phyloP scores from a whole-genome alignment of 768 basidiomycete genomes.

The Amyloporia xantha region DNA sequence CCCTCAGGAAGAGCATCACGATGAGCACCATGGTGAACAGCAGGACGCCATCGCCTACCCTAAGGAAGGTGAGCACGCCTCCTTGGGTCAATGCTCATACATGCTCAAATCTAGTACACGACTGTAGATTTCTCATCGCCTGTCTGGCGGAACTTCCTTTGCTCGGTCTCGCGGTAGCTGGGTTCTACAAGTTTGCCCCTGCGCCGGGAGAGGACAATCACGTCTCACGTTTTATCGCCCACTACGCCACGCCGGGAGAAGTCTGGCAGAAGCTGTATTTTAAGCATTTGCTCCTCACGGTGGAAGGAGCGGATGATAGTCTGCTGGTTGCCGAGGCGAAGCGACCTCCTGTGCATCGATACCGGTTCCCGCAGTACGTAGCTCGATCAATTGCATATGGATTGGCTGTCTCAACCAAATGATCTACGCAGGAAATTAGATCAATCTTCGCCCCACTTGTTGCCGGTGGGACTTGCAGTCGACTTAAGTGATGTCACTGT shows the following conservation, averaged over 20 bases:
- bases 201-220: slow-evolving; percentile 51
- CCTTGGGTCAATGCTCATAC: not conserved
- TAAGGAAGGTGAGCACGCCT: slow-evolving; percentile 45
- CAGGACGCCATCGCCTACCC: slow-evolving; percentile 39
- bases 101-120: not conserved
- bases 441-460: slow-evolving; percentile 54
- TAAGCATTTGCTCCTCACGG: slow-evolving; percentile 45
- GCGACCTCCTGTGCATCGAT: slow-evolving; percentile 47
- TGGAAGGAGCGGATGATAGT: slow-evolving; percentile 36
- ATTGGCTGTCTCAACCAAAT: not conserved
- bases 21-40: slow-evolving; percentile 34
- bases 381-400: not conserved
- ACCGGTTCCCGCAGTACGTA: slow-evolving; percentile 70
- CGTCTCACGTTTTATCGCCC: slow-evolving; percentile 59
- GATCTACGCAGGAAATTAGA: slow-evolving; percentile 40
- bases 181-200: slow-evolving; percentile 66
- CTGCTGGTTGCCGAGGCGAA: slow-evolving; percentile 38
- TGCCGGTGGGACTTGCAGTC: slow-evolving; percentile 45
- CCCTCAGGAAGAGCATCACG: slow-evolving; percentile 29
- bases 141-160: slow-evolving; percentile 64
- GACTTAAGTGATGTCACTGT: slow-evolving; percentile 30
- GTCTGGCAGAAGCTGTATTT: slow-evolving; percentile 51
- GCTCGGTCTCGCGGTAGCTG: slow-evolving; percentile 41
- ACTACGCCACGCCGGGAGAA: slow-evolving; percentile 47
- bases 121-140: slow-evolving; percentile 52